phyloP scores from a whole-genome alignment of 2,329 filamentous ascomycete species.

The Talaromyces sp. region DNA sequence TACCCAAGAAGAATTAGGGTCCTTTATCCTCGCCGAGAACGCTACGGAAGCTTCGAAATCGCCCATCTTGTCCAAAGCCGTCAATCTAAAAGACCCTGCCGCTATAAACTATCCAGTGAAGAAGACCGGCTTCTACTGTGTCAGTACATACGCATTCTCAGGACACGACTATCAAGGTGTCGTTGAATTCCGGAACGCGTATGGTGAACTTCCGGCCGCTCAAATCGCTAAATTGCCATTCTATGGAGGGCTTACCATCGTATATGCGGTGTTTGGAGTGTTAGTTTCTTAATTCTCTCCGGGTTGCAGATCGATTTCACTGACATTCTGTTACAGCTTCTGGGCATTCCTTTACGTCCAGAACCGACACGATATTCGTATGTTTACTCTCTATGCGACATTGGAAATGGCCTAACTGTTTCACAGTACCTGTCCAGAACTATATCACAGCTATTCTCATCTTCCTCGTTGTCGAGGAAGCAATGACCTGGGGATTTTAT shows the following conservation, averaged over 20 bases:
- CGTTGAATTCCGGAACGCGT: slow-evolving; percentile 91
- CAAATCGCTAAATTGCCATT: slow-evolving; percentile 97
- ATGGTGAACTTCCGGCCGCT: slow-evolving; percentile 88
- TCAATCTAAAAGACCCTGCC: slow-evolving; percentile 70
- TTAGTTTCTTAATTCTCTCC: slow-evolving; percentile 39
- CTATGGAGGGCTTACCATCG: slow-evolving; percentile 88
- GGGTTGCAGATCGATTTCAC: slow-evolving; percentile 3
- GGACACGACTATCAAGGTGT: slow-evolving; percentile 68
- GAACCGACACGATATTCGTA: slow-evolving; percentile 83
- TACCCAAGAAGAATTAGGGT: slow-evolving; percentile 68
- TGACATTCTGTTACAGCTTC: slow-evolving; percentile 50
- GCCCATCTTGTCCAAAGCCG: slow-evolving; percentile 69
- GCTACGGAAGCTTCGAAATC: slow-evolving; percentile 66
- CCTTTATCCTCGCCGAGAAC: slow-evolving; percentile 76
- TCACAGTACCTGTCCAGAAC: slow-evolving; percentile 83
- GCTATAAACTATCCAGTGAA: slow-evolving; percentile 75
- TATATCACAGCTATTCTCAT: slow-evolving; percentile 96
- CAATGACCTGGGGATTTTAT: slow-evolving; percentile 99
- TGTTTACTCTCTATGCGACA: slow-evolving; percentile 9
- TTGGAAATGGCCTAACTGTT: neutral
- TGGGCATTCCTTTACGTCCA: slow-evolving; percentile 97
- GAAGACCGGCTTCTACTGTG: slow-evolving; percentile 94
- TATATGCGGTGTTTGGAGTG: slow-evolving; percentile 79
- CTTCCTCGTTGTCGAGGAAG: slow-evolving; percentile 90
- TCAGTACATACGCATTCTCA: slow-evolving; percentile 69